Percentiles rank a stretch among this genome's conserved stretches.
phyloP scores from a whole-genome alignment of 768 basidiomycete species.

The Asterophora parasitica region DNA sequence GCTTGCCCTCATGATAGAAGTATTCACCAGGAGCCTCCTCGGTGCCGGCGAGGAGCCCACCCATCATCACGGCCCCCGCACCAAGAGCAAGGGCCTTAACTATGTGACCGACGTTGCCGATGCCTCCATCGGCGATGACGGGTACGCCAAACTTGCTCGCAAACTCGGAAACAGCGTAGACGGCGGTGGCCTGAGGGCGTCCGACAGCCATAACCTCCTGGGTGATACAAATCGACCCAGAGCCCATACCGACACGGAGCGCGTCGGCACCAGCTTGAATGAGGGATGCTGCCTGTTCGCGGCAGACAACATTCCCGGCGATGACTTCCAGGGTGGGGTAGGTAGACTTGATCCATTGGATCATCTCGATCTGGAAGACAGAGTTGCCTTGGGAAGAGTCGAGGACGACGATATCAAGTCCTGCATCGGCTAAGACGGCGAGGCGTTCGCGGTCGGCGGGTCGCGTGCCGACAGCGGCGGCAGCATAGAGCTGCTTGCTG shows the following conservation, averaged over 20 bases:
- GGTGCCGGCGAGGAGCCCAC: conserved; percentile 90
- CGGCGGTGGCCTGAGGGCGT: conserved; percentile 96
- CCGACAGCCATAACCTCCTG: conserved; percentile 99
- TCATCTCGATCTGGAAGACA: conserved; percentile 89
- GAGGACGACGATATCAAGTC: conserved; percentile 90
- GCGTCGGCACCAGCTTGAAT: conserved; percentile 94
- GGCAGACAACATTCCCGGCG: conserved; percentile 96
- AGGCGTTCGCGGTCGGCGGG: conserved; percentile 85
- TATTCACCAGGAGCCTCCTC: conserved; percentile 98
- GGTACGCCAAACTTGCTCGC: conserved; percentile 91
- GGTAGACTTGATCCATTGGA: conserved; percentile 84
- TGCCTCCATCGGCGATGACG: conserved; percentile 94
- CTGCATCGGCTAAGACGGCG: conserved; percentile 82
- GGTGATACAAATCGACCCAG: conserved; percentile 98
- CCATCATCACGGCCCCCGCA: conserved; percentile 99
- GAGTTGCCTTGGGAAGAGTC: conserved; percentile 99
- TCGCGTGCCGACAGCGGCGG: conserved; percentile 93
- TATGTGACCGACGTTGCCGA: conserved; percentile 94
- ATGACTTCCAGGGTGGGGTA: conserved; percentile 89
- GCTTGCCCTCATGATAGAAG: conserved; percentile 98
- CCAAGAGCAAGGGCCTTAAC: conserved; percentile 95
- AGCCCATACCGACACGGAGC: conserved; percentile 97
- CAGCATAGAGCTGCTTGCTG: conserved; percentile 94
- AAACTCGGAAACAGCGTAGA: conserved; percentile 95
- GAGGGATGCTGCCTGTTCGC: conserved; percentile 92